Evolutionary conservation across 2,329 filamentous ascomycete species (phyloP).

Genomic region (Daldinia eschscholtzii): DNA sequence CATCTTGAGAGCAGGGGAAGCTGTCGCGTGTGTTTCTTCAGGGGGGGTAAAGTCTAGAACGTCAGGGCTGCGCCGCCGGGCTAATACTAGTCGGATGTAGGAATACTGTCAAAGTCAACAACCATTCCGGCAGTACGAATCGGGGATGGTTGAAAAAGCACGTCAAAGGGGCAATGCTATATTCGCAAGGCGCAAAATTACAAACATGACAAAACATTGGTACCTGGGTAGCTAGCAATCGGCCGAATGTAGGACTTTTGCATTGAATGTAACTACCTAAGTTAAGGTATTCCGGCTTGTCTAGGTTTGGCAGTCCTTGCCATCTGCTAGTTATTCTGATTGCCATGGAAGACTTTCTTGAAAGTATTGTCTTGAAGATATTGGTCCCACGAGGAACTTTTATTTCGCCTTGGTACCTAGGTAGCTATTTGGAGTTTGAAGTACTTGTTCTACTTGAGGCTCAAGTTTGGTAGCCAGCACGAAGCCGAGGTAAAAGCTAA

Average conservation of each 20-base stretch:
- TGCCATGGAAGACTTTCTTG: neutral
- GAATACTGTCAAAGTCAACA: neutral
- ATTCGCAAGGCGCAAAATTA: neutral
- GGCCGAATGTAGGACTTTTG: constrained; percentile 1
- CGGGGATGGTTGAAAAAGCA: constrained; percentile 2
- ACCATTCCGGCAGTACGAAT: constrained; percentile 18
- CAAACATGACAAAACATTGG: neutral
- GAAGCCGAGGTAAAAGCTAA: neutral
- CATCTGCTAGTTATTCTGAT: neutral
- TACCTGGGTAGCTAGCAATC: neutral
- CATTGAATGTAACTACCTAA: too few species aligned
- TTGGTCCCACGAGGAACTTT: neutral
- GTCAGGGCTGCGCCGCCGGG: neutral
- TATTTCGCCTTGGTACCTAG: neutral
- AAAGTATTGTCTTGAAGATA: neutral
- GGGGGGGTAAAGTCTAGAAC: constrained; percentile 6
- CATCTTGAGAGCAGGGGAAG: constrained; percentile 16
- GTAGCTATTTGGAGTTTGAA: neutral
- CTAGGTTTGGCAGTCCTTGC: neutral
- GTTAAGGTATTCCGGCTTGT: neutral
- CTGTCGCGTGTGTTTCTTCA: neutral
- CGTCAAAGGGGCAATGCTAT: neutral
- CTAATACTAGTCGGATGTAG: constrained; percentile 15
- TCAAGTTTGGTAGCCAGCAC: neutral
- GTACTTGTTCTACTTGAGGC: neutral